Conservation (phyloP, 495 filamentous ascomycete species). For the Podospora comata region DNA sequence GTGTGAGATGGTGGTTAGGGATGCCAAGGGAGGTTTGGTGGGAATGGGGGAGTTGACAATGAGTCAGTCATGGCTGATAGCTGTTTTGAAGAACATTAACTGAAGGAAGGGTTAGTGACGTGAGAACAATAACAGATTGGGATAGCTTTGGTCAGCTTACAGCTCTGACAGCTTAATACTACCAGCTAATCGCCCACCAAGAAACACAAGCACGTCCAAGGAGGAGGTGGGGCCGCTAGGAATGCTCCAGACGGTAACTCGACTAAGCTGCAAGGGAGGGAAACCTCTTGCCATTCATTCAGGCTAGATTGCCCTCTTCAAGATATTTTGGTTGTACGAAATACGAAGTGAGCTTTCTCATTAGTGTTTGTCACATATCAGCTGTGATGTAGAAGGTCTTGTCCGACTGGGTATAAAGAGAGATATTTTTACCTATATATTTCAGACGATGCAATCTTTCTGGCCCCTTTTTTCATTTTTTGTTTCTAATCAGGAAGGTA, state of each 20-base stretch:
- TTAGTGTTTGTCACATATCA: too few relatives aligned
- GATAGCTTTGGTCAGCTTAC: not conserved
- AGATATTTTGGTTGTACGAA: too few relatives aligned
- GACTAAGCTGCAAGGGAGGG: too few relatives aligned
- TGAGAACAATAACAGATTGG: not conserved
- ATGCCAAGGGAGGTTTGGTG: constrained; percentile 12
- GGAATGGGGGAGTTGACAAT: constrained; percentile 8
- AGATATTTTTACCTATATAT: too few relatives aligned
- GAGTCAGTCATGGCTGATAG: not conserved
- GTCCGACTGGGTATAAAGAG: too few relatives aligned
- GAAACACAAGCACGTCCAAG: not conserved
- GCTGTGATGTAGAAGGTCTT: too few relatives aligned
- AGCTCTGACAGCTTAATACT: not conserved
- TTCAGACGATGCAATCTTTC: not conserved
- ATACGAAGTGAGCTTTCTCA: too few relatives aligned
- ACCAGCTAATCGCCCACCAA: not conserved
- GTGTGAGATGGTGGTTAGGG: constrained; percentile 13
- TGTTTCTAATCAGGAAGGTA: not conserved
- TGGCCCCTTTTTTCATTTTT: not conserved
- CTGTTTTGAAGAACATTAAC: not conserved
- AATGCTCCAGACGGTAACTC: too few relatives aligned
- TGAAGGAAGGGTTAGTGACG: not conserved
- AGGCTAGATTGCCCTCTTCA: too few relatives aligned
- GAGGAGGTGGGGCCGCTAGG: too few relatives aligned
- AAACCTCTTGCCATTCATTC: too few relatives aligned